Percentiles rank a stretch among this genome's conserved stretches.
These are phyloP conservation scores for Heritiera littoralis DNA, from an alignment of 345 rosid genomes.

Conservation along the genomic window DNA sequence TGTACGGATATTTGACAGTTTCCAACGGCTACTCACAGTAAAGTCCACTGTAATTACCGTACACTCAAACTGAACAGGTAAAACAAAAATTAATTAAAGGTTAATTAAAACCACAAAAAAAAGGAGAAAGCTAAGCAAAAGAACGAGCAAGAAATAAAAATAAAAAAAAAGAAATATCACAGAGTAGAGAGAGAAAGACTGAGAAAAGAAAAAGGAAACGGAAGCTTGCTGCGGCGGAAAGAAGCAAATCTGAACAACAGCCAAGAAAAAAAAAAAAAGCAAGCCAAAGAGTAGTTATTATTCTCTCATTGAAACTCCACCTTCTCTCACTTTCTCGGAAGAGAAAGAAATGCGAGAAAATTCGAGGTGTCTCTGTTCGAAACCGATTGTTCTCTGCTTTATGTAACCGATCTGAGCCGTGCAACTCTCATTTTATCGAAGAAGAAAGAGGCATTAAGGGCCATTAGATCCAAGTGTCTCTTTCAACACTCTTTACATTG, in stretches of 20 bases:
- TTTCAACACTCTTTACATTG: conserved; percentile 30
- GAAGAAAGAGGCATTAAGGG: conserved; percentile 28
- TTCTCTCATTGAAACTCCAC: not conserved
- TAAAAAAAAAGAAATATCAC: not conserved
- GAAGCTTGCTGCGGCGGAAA: conserved; percentile 38
- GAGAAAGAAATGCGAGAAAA: conserved; percentile 34
- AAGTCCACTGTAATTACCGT: not conserved
- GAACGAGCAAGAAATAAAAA: not conserved
- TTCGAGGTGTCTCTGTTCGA: conserved; percentile 8
- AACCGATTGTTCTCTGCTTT: conserved; percentile 30
- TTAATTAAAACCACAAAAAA: not conserved
- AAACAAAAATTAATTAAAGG: not conserved
- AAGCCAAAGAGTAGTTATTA: conserved; percentile 9
- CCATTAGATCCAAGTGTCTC: conserved; percentile 44
- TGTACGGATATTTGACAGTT: not conserved
- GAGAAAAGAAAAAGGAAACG: conserved; percentile 7
- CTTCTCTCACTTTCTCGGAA: conserved; percentile 29
- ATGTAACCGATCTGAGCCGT: conserved; percentile 36
- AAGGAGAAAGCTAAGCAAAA: not conserved
- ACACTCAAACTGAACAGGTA: not conserved
- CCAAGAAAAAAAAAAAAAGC: not conserved
- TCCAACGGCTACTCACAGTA: conserved; percentile 7
- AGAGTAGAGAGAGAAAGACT: not conserved
- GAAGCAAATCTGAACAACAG: conserved; percentile 41
- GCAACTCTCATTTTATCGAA: not conserved